Percentiles rank a stretch among this genome's conserved stretches.
These are phyloP conservation scores for Falciphora oryzae DNA, from an alignment of 2,329 filamentous ascomycete species.

Conservation along the genomic window DNA sequence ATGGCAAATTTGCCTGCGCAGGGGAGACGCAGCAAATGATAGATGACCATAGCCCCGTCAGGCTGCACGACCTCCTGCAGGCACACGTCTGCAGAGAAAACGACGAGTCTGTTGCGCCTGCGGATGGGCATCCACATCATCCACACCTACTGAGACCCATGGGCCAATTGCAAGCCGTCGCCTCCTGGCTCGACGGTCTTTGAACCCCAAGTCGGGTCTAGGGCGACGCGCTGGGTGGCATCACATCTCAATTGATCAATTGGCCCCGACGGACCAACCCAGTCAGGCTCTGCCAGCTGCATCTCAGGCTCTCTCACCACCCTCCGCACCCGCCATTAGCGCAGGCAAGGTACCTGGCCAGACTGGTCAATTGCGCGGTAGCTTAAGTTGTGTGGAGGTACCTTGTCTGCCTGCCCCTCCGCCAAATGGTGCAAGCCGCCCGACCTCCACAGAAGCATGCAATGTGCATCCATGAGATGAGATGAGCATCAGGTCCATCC, in stretches of 20 bases:
- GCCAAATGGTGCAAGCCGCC: no score
- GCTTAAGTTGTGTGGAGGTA: not conserved
- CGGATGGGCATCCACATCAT: not conserved
- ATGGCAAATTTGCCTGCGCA: not conserved
- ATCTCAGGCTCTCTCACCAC: not conserved
- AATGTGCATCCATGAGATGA: not conserved
- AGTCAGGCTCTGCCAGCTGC: not conserved
- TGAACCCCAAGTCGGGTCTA: not conserved
- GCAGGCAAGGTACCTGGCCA: not conserved
- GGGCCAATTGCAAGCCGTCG: not conserved
- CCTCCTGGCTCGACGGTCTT: not conserved
- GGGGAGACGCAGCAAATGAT: not conserved
- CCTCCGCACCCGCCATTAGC: not conserved
- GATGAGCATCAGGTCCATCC: not conserved
- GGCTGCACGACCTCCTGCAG: conserved; percentile 1
- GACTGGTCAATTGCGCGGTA: no score
- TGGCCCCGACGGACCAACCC: not conserved
- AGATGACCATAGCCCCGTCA: not conserved
- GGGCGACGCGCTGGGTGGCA: conserved; percentile 1
- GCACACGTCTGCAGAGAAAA: conserved; percentile 2
- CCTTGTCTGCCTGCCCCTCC: not conserved
- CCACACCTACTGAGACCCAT: not conserved
- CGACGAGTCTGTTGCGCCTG: not conserved
- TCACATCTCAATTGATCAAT: not conserved
- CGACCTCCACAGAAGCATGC: not conserved